These are phyloP conservation scores for Myrmaecium sp. DNA, from an alignment of 2,329 filamentous ascomycete species.

Conservation along the genomic window DNA sequence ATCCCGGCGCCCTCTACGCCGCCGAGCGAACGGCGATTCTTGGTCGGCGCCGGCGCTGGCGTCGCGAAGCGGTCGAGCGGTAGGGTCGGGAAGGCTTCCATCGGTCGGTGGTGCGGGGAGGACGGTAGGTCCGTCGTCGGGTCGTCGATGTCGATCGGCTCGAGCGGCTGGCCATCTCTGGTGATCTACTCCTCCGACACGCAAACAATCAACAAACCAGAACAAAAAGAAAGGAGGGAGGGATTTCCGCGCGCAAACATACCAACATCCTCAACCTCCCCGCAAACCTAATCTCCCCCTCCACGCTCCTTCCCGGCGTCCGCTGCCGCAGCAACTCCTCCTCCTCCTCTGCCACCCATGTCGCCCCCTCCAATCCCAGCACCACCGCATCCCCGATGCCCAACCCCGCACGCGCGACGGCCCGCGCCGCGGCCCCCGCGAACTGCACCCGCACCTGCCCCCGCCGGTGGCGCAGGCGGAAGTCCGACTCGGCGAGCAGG, in stretches of 20 bases:
- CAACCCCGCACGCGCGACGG: constrained; percentile 47
- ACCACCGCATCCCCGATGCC: constrained; percentile 64
- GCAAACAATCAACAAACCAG: too few relatives aligned
- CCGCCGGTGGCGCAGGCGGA: constrained; percentile 55
- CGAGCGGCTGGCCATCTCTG: constrained; percentile 30
- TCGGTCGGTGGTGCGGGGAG: too few relatives aligned
- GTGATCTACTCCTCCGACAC: constrained; percentile 30
- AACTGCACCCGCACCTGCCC: constrained; percentile 75
- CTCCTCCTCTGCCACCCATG: constrained; percentile 44
- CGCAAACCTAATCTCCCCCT: constrained; percentile 38
- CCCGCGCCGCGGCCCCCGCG: constrained; percentile 50
- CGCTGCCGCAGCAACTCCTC: constrained; percentile 28
- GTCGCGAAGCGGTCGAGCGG: constrained; percentile 1
- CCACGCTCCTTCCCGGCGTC: constrained; percentile 39
- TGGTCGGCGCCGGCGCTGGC: constrained; percentile 2
- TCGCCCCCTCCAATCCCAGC: constrained; percentile 50
- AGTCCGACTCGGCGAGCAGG: constrained; percentile 69
- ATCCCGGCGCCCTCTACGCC: constrained; percentile 23
- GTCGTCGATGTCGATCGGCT: constrained; percentile 36
- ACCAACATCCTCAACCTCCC: constrained; percentile 20
- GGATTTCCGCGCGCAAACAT: constrained; percentile 8
- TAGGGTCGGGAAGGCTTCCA: too few relatives aligned
- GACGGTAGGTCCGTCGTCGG: constrained; percentile 12
- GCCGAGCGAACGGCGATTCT: constrained; percentile 3
- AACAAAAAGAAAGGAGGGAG: too few relatives aligned